These are phyloP conservation scores for Verticillium zaregamsianum DNA, from an alignment of 2,329 filamentous ascomycete species.

Conservation along the genomic window DNA sequence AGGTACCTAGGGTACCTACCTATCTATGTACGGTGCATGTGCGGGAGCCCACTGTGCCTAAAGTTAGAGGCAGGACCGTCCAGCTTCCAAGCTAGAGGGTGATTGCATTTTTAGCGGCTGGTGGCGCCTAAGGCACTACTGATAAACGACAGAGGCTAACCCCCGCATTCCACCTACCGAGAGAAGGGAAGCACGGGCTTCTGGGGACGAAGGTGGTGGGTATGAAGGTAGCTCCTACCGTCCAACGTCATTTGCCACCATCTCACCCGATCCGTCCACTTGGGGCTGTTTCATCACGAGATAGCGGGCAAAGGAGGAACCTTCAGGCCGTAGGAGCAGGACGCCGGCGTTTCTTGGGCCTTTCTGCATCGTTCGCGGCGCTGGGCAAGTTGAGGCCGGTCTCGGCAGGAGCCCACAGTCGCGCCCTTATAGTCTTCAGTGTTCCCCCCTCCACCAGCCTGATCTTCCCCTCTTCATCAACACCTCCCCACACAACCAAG, in stretches of 20 bases:
- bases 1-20: no score
- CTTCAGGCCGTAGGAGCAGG: neutral
- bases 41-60: no score
- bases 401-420: neutral
- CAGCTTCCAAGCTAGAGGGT: no score
- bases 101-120: no score
- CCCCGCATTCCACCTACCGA: neutral
- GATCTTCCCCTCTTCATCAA: neutral
- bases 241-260: conserved; percentile 1
- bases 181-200: neutral
- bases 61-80: no score
- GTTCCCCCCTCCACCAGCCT: neutral
- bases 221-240: neutral
- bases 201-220: no score
- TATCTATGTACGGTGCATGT: no score
- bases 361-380: neutral
- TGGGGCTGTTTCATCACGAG: neutral
- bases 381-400: neutral
- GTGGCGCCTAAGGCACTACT: no score
- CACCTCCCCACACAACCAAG: neutral
- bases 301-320: neutral
- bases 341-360: neutral
- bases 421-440: neutral
- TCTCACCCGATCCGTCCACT: neutral
- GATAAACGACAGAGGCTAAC: no score